Evolutionary conservation across 495 filamentous ascomycete species (phyloP).

Genomic region (Aspergillus haitiensis): DNA sequence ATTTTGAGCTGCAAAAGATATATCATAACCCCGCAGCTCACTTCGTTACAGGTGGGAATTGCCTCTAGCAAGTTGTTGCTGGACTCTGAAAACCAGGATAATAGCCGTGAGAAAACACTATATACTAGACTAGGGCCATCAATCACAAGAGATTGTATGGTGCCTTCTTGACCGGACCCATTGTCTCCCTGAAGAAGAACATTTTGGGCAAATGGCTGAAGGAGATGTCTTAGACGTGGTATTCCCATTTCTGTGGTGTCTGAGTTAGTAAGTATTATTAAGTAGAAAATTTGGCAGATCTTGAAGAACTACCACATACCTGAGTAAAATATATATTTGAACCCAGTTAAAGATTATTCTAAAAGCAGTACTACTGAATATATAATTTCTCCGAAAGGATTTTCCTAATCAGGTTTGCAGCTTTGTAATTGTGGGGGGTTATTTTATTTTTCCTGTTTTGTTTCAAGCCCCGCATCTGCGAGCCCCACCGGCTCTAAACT

Average conservation of each 20-base stretch:
- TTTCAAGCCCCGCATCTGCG: too few relatives aligned
- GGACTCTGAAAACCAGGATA: conserved; percentile 35
- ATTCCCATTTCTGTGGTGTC: conserved; percentile 58
- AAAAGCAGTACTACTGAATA: too few relatives aligned
- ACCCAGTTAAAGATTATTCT: too few relatives aligned
- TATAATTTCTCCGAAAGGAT: too few relatives aligned
- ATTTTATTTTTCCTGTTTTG: too few relatives aligned
- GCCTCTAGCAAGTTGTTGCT: conserved; percentile 47
- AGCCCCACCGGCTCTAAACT: too few relatives aligned
- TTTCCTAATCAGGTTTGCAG: too few relatives aligned
- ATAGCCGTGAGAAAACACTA: conserved; percentile 60
- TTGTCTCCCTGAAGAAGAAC: conserved; percentile 36
- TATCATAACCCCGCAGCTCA: conserved; percentile 58
- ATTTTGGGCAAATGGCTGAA: conserved; percentile 58
- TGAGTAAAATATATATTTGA: too few relatives aligned
- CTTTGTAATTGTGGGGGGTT: too few relatives aligned
- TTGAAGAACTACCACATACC: too few relatives aligned
- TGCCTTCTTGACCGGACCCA: not conserved
- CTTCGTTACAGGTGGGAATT: conserved; percentile 59
- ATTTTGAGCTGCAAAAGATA: conserved; percentile 58
- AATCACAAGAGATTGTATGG: conserved; percentile 54
- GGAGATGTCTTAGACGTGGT: conserved; percentile 55
- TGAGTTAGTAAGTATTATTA: too few relatives aligned
- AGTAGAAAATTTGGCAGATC: too few relatives aligned
- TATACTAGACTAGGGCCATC: conserved; percentile 78